Percentiles rank a stretch among this genome's conserved stretches.
phyloP scores from a whole-genome alignment of 805 yeast genomes.

The Wickerhamiella alocasiicola region DNA sequence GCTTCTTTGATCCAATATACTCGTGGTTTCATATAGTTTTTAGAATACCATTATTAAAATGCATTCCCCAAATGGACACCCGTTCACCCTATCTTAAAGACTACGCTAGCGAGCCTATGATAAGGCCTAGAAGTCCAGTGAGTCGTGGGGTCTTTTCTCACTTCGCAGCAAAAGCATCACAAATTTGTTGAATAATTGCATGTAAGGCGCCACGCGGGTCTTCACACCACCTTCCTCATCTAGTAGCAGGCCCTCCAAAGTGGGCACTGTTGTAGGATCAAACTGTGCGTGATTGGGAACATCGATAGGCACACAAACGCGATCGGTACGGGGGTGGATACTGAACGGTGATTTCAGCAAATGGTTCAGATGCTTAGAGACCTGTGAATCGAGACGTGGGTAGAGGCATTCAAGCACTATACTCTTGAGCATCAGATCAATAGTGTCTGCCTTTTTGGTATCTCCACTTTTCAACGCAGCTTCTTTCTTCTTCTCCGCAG shows the following conservation, averaged over 20 bases:
- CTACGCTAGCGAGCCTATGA: no score
- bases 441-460: slow-evolving; percentile 69
- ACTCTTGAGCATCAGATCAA: slow-evolving; percentile 35
- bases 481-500: slow-evolving; percentile 31
- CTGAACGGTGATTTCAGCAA: slow-evolving; percentile 93
- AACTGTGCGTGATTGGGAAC: slow-evolving; percentile 36
- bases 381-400: slow-evolving; percentile 89
- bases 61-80: no score
- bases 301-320: slow-evolving; percentile 75
- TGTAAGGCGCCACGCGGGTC: slow-evolving; percentile 59
- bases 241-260: slow-evolving; percentile 45
- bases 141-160: slow-evolving; percentile 29
- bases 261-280: slow-evolving; percentile 73
- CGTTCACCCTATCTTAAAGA: no score
- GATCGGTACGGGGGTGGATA: slow-evolving; percentile 91
- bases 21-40: no score
- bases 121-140: slow-evolving; percentile 20
- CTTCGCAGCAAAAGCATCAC: slow-evolving; percentile 46
- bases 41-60: no score
- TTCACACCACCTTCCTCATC: slow-evolving; percentile 32
- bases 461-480: slow-evolving; percentile 41
- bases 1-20: no score
- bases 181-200: slow-evolving; percentile 51
- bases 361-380: slow-evolving; percentile 79
- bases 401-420: slow-evolving; percentile 34